A percentile compares a stretch with the other conserved stretches of the same genome.
phyloP scores from a whole-genome alignment of 768 basidiomycete genomes.

The Lactarius trivialis region DNA sequence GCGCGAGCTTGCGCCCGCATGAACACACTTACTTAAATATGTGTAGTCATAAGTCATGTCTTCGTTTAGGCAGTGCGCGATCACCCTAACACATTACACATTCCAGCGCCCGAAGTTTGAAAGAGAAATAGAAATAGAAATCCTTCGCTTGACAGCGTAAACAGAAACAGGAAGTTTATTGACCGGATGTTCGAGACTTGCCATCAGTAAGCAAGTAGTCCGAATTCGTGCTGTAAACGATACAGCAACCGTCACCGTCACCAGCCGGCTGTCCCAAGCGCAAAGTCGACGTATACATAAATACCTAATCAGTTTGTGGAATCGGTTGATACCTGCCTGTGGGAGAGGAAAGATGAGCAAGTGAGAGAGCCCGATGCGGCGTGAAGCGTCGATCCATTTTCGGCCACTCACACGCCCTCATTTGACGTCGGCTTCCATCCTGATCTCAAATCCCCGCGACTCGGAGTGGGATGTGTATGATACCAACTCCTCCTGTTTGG shows the following conservation, averaged over 20 bases:
- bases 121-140: neutral
- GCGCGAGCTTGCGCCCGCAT: neutral
- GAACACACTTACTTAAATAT: neutral
- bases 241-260: neutral
- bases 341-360: neutral
- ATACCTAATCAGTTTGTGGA: neutral
- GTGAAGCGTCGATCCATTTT: slow-evolving; percentile 11
- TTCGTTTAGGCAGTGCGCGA: neutral
- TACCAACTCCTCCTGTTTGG: neutral
- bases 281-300: neutral
- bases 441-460: neutral
- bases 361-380: neutral
- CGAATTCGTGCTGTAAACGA: neutral
- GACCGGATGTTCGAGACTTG: neutral
- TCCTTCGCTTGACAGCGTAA: neutral
- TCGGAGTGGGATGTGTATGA: neutral
- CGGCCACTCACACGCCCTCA: neutral
- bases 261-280: neutral
- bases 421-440: neutral
- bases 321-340: neutral
- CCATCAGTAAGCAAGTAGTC: neutral
- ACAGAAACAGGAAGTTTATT: neutral
- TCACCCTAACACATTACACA: neutral
- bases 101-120: neutral
- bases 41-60: neutral